Base-by-base conservation (phyloP, 495 filamentous ascomycete genomes). In the Tuber calosporum region DNA sequence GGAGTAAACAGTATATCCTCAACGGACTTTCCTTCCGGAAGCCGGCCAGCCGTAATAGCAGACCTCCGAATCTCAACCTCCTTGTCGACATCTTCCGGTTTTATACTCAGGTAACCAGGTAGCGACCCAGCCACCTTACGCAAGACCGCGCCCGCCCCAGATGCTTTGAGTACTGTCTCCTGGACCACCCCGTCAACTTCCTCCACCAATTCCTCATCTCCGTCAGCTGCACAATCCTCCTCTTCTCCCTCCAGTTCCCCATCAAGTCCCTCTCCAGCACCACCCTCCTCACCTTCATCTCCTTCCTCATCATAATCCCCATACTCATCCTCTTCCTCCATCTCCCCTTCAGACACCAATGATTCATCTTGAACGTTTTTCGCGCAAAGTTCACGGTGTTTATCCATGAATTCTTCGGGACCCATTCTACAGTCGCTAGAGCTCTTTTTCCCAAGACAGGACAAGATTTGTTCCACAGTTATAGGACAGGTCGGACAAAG, bases 121-220 rank as follows among this genome's bases (percentile, higher is more conserved):
- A 76, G 67, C 34, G 66, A 26, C 41, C 66, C 45, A 38, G 70
- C 37, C 17, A 42, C 19, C n/a, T 66, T 66, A 4, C 11, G 30
- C 62, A 73, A 69, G 34, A 69, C 75, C 19, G 58, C 40, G 41
- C 73, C 75, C 34, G 20, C 42, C 30, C 58, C 34, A 45, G 43
- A 38, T 69, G 43, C 45, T 37, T 45, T 7, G 43, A 19, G 37
- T 8, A 15, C 48, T 19, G 13, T 58, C 72, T 58, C 69, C 75
- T 45, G 58, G 41, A 39, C 73, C 43, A 8, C 42, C 68, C 73
- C 72, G 42, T 67, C 77, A 48, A 53, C 39, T 9, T 41, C 76
- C 69, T 79, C 77, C 72, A 79, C 67, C 43, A 19, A 36, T 7
- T 79, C 77, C 20, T 72, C 77, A 11, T 75, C 77, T 40, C 74